These are phyloP conservation scores for Eutypella sp. DNA, from an alignment of 2,329 filamentous ascomycete genomes.

Conservation along the genomic window DNA sequence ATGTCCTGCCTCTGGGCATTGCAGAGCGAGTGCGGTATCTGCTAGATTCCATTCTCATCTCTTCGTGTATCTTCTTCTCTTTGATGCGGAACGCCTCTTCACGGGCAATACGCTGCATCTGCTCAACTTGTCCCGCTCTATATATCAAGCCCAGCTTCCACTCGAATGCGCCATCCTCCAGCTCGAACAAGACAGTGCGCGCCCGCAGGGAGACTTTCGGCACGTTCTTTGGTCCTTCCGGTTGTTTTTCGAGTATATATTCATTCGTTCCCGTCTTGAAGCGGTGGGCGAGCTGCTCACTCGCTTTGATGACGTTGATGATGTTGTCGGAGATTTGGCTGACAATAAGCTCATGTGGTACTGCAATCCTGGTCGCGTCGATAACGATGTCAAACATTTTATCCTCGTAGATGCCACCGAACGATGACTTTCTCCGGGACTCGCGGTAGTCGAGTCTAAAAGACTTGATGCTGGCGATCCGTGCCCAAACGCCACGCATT, in stretches of 20 bases:
- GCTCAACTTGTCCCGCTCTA: slow-evolving; percentile 79
- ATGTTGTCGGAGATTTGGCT: slow-evolving; percentile 92
- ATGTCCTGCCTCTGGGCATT: slow-evolving; percentile 34
- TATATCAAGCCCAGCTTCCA: slow-evolving; percentile 97
- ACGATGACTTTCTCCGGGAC: slow-evolving; percentile 61
- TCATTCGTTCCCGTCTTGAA: slow-evolving; percentile 85
- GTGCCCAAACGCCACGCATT: slow-evolving; percentile 78
- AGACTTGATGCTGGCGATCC: slow-evolving; percentile 77
- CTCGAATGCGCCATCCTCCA: slow-evolving; percentile 95
- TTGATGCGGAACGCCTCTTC: slow-evolving; percentile 89
- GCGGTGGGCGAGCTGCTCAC: slow-evolving; percentile 86
- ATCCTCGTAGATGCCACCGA: slow-evolving; percentile 59
- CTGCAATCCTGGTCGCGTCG: slow-evolving; percentile 80
- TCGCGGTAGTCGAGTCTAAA: slow-evolving; percentile 77
- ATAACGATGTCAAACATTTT: slow-evolving; percentile 78
- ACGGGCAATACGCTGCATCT: slow-evolving; percentile 81
- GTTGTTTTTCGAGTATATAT: slow-evolving; percentile 79
- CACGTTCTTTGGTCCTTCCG: slow-evolving; percentile 79
- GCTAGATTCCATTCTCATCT: slow-evolving; percentile 47
- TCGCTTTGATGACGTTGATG: slow-evolving; percentile 80
- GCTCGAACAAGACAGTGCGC: slow-evolving; percentile 79
- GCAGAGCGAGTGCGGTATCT: slow-evolving; percentile 53
- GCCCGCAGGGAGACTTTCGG: slow-evolving; percentile 81
- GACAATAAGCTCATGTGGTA: slow-evolving; percentile 87
- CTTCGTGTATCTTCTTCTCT: slow-evolving; percentile 74